Percentiles rank a stretch among this genome's conserved stretches.
phyloP scores from a whole-genome alignment of 2,329 filamentous ascomycete genomes.

The Tolypocladium cylindrosporum region DNA sequence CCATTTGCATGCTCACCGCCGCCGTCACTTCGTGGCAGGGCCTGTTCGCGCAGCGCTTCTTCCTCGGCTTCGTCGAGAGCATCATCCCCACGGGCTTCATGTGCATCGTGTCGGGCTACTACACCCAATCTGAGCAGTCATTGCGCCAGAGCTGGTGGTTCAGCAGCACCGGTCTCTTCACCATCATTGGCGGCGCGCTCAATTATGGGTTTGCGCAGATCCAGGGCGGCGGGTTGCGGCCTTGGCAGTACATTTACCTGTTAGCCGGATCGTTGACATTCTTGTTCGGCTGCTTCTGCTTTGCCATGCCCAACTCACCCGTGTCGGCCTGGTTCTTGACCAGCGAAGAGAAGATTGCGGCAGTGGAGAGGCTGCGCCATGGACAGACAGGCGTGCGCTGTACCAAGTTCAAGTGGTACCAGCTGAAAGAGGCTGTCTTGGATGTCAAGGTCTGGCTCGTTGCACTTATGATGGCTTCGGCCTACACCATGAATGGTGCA shows the following conservation, averaged over 20 bases:
- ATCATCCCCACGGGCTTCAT: slow-evolving; percentile 59
- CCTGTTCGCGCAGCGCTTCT: slow-evolving; percentile 57
- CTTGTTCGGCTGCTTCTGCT: slow-evolving; percentile 54
- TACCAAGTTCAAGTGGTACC: slow-evolving; percentile 46
- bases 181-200: slow-evolving; percentile 51
- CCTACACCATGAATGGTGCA: slow-evolving; percentile 63
- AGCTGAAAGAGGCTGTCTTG: slow-evolving; percentile 46
- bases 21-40: slow-evolving; percentile 54
- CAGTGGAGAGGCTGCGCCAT: slow-evolving; percentile 51
- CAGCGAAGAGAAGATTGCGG: slow-evolving; percentile 49
- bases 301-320: slow-evolving; percentile 55
- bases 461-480: slow-evolving; percentile 58
- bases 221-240: slow-evolving; percentile 36
- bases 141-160: slow-evolving; percentile 61
- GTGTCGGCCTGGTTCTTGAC: slow-evolving; percentile 61
- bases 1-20: slow-evolving; percentile 59
- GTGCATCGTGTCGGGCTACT: slow-evolving; percentile 51
- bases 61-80: slow-evolving; percentile 52
- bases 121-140: slow-evolving; percentile 56
- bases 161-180: slow-evolving; percentile 47
- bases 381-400: slow-evolving; percentile 56
- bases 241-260: slow-evolving; percentile 65
- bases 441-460: slow-evolving; percentile 57
- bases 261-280: slow-evolving; percentile 54
- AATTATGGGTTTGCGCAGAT: slow-evolving; percentile 63